Percentiles rank a stretch among this genome's conserved stretches.
phyloP scores from a whole-genome alignment of 176 grass and related monocot species.

The Raddia distichophylla region DNA sequence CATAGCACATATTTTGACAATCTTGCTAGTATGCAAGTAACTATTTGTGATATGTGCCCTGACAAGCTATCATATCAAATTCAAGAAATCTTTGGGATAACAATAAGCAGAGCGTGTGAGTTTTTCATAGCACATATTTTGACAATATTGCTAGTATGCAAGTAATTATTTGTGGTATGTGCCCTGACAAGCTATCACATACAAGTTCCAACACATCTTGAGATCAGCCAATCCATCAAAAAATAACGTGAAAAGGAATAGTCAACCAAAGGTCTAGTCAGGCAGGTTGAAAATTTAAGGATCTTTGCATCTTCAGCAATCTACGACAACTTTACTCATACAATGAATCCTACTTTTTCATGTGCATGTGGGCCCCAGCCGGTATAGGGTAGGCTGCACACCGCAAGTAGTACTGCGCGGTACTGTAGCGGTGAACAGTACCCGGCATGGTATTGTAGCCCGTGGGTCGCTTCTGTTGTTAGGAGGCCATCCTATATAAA shows the following conservation, averaged over 20 bases:
- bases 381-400: too few relatives aligned
- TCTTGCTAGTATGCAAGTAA: neutral
- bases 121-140: constrained; percentile 17
- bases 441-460: too few relatives aligned
- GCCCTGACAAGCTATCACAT: neutral
- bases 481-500: too few relatives aligned
- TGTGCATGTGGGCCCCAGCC: too few relatives aligned
- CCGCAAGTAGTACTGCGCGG: too few relatives aligned
- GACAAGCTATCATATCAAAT: constrained; percentile 1
- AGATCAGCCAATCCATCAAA: neutral
- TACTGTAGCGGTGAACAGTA: too few relatives aligned
- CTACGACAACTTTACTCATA: neutral
- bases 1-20: constrained; percentile 14
- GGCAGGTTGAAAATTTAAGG: neutral
- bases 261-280: neutral
- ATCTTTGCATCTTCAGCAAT: neutral
- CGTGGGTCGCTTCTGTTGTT: too few relatives aligned
- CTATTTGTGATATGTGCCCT: neutral
- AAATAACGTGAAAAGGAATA: neutral
- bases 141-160: neutral
- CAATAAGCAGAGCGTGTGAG: neutral
- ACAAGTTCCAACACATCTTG: neutral
- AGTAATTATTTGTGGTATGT: neutral
- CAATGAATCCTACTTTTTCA: neutral
- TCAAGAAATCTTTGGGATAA: constrained; percentile 6